Base-by-base conservation (phyloP, 148 eudicot species). In the Agrostemma githago region DNA sequence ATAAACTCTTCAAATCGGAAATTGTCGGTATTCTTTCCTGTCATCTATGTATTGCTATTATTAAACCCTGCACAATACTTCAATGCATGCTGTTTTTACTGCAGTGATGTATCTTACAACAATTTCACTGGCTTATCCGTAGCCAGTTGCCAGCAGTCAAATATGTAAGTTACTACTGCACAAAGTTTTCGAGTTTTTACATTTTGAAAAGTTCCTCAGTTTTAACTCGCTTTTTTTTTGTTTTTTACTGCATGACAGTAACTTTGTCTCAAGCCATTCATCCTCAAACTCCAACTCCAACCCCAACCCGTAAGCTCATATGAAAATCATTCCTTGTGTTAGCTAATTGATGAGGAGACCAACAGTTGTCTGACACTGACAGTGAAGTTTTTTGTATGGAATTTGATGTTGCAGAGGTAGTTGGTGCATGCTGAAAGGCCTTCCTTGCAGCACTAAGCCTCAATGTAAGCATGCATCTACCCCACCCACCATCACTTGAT, bases 91-190 rank as follows among this genome's bases (percentile, higher is more conserved):
- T 63, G 8, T 42, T 57, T 53, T 42, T 71, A 20, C 44, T 78
- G 83, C 90, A 92, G 97, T n/a, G 97, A 92, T 79, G 8, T 90
- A 75, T 90, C 96, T 5, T 86, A 89, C 81, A 93, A 93, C 83
- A 84, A 83, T 78, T 90, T 93, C 58, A 83, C 89, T 3, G 77
- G 60, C 6, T 66, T 83, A 56, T 48, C 80, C 17, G 4, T 62
- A 11, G 8, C 56, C 73, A 78, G 82, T 54, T 92, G 98, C 84
- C 82, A 74, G 62, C 72, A 83, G 60, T 76, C 85, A 59, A 42
- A 37, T 6, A 71, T 90, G 96, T 92, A 87, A 80, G 89, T 69
- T 72, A 54, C 48, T 79, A 56, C 34, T 42, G 41, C 19, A 40
- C 41, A 63, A 20, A 26, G 34, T 26, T 21, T 46, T 10, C 51